phyloP scores from a whole-genome alignment of 352 stramenopile genomes.

The Phytophthora melonis region DNA sequence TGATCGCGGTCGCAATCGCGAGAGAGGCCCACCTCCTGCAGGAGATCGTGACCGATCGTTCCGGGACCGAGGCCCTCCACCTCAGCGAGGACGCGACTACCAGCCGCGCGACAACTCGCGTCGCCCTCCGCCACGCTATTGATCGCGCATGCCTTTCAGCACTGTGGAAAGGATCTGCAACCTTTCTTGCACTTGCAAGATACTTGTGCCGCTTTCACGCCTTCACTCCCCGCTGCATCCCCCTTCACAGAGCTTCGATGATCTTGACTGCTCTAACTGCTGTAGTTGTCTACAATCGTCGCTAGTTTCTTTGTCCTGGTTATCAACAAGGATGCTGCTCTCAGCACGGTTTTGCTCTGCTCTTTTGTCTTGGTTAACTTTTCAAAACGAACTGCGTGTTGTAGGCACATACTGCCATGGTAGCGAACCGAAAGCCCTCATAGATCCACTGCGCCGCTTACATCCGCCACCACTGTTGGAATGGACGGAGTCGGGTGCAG shows the following conservation, averaged over 20 bases:
- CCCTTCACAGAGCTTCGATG: constrained; percentile 14
- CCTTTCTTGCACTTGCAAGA: constrained; percentile 13
- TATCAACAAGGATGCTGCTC: constrained; percentile 33
- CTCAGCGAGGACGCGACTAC: constrained; percentile 41
- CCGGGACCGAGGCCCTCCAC: constrained; percentile 39
- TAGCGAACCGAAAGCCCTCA: constrained; percentile 2
- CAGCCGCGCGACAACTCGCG: constrained; percentile 44
- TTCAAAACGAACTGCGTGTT: constrained; percentile 1
- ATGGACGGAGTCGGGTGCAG: constrained; percentile 31
- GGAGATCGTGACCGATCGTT: constrained; percentile 45
- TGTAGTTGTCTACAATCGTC: constrained; percentile 2
- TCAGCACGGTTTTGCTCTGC: constrained; percentile 26
- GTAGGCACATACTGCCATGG: neutral
- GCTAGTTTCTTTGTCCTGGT: constrained; percentile 32
- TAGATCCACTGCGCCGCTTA: constrained; percentile 42
- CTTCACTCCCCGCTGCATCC: constrained; percentile 12
- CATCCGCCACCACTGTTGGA: constrained; percentile 40
- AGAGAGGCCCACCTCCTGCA: constrained; percentile 29
- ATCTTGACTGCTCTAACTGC: neutral
- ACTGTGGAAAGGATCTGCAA: constrained; percentile 18
- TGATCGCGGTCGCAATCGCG: constrained; percentile 55
- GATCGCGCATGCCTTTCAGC: constrained; percentile 17
- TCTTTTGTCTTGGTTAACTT: constrained; percentile 10
- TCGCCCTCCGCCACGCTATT: constrained; percentile 45
- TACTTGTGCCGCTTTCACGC: constrained; percentile 3